Conservation (phyloP, 2,329 filamentous ascomycete species). For the Claviceps sp. region DNA sequence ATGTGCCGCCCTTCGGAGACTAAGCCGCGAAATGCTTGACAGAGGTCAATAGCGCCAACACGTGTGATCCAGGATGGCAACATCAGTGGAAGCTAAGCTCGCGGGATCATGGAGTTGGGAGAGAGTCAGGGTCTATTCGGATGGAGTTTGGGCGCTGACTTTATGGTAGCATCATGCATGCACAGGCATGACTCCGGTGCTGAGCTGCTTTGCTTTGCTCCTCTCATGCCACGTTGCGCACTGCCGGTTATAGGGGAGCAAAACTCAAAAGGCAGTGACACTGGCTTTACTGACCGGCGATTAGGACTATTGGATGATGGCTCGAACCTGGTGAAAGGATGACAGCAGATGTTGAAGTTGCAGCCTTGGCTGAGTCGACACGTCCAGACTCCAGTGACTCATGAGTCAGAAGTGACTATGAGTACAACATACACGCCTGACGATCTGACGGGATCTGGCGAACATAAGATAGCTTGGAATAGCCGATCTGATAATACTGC, state of each 20-base stretch:
- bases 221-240: background rate
- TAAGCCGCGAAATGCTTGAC: background rate
- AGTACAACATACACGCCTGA: no score
- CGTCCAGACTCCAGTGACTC: background rate
- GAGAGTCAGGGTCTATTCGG: background rate
- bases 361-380: background rate
- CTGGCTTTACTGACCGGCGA: no score
- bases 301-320: background rate
- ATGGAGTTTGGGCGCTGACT: background rate
- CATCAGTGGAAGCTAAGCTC: no score
- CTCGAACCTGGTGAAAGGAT: background rate
- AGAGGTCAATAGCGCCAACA: background rate
- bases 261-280: background rate
- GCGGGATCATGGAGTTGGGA: no score
- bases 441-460: no score
- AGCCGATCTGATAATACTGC: no score
- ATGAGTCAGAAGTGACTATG: background rate
- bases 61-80: background rate
- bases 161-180: background rate
- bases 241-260: background rate
- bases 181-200: background rate
- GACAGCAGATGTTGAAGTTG: background rate
- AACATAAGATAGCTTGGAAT: no score
- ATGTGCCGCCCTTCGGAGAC: background rate
- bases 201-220: background rate